A percentile compares a stretch with the other conserved stretches of the same genome.
Evolutionary conservation across 148 eudicot species (phyloP).

Genomic region (Nyssa sinensis): DNA sequence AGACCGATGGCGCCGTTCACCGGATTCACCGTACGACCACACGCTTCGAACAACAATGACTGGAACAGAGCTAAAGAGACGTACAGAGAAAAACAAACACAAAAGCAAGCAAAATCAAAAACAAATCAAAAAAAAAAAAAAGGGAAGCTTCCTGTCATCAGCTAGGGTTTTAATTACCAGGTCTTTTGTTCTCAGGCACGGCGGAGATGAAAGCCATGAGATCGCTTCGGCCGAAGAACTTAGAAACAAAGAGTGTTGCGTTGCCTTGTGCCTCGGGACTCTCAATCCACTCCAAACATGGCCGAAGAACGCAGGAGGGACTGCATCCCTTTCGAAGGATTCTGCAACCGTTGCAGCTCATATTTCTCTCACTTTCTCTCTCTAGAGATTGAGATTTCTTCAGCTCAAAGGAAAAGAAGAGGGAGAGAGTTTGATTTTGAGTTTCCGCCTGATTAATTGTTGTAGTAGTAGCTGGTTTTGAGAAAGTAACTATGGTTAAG

Average conservation of each 20-base stretch:
- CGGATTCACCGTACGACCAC: slow-evolving; percentile 68
- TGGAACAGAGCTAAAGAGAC: slow-evolving; percentile 39
- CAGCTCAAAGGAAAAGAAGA: slow-evolving; percentile 4
- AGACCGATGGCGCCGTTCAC: slow-evolving; percentile 62
- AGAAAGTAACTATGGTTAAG: slow-evolving; percentile 15
- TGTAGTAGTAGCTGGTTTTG: too few species aligned
- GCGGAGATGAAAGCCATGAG: slow-evolving; percentile 60
- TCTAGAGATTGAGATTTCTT: background rate
- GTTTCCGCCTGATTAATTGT: background rate
- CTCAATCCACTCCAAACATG: slow-evolving; percentile 56
- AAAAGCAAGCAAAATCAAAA: background rate
- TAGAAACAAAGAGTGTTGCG: slow-evolving; percentile 65
- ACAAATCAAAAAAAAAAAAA: background rate
- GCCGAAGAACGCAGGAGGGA: slow-evolving; percentile 47
- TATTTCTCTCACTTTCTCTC: slow-evolving; percentile 14
- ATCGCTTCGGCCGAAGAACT: slow-evolving; percentile 68
- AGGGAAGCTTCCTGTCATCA: background rate
- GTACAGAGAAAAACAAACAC: background rate
- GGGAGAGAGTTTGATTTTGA: background rate
- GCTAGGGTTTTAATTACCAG: slow-evolving; percentile 29
- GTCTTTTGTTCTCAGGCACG: slow-evolving; percentile 39
- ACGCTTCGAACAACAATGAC: slow-evolving; percentile 62
- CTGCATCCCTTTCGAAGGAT: slow-evolving; percentile 55
- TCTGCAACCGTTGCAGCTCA: slow-evolving; percentile 81
- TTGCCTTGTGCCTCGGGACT: slow-evolving; percentile 46